Conservation (phyloP, 192 early-diverging fungal genomes). For the Thoreauomyces humboldtii region DNA sequence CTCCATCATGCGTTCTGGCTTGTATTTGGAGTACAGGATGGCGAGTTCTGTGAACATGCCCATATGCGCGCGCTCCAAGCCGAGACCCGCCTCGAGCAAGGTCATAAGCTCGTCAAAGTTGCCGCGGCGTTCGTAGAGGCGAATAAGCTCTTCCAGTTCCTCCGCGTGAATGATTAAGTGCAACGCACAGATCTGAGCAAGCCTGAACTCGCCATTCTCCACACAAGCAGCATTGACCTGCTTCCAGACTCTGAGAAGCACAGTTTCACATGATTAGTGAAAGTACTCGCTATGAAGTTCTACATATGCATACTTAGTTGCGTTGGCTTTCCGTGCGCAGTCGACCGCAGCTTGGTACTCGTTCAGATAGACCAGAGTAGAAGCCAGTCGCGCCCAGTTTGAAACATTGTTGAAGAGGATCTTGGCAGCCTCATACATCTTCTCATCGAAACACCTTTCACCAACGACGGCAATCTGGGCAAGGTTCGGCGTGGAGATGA, state of each 20-base stretch:
- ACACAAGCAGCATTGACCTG: constrained; percentile 97
- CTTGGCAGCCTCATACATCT: constrained; percentile 90
- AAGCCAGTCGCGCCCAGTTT: constrained; percentile 94
- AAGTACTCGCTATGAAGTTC: not conserved
- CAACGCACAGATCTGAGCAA: constrained; percentile 98
- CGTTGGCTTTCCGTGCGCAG: constrained; percentile 97
- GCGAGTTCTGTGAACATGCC: constrained; percentile 99
- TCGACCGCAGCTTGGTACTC: constrained; percentile 98
- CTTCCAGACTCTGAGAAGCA: constrained; percentile 99
- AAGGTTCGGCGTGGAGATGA: constrained; percentile 89
- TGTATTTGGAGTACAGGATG: constrained; percentile 96
- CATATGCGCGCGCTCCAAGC: constrained; percentile 98
- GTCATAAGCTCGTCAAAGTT: constrained; percentile 88
- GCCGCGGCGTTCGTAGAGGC: constrained; percentile 83
- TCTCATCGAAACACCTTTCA: constrained; percentile 91
- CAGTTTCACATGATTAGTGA: constrained; percentile 24
- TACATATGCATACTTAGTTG: constrained; percentile 66
- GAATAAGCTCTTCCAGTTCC: constrained; percentile 86
- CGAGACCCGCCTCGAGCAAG: constrained; percentile 89
- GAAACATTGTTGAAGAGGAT: constrained; percentile 93
- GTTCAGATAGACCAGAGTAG: constrained; percentile 91
- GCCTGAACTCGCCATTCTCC: constrained; percentile 88
- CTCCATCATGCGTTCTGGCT: constrained; percentile 92
- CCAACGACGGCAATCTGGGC: constrained; percentile 87
- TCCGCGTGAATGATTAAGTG: constrained; percentile 96